A percentile compares a stretch with the other conserved stretches of the same genome.
phyloP scores from a whole-genome alignment of 2,329 filamentous ascomycete species.

The Alternaria rosae region DNA sequence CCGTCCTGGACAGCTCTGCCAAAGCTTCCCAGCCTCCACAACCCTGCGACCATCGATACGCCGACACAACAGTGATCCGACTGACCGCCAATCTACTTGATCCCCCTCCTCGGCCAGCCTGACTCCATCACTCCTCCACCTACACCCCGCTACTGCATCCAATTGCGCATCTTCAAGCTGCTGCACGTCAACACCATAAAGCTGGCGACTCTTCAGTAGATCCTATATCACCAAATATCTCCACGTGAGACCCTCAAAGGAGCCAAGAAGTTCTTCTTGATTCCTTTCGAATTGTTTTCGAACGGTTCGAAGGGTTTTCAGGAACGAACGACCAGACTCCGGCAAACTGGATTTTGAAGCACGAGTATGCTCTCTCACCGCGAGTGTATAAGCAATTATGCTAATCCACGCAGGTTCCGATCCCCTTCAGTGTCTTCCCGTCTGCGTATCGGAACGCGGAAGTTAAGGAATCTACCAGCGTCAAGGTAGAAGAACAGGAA shows the following conservation, averaged over 20 bases:
- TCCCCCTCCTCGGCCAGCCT: constrained; percentile 40
- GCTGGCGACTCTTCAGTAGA: constrained; percentile 40
- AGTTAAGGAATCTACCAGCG: constrained; percentile 67
- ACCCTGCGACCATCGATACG: constrained; percentile 28
- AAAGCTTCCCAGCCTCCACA: constrained; percentile 27
- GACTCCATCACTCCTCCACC: constrained; percentile 46
- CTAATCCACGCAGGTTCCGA: constrained; percentile 60
- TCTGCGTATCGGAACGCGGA: constrained; percentile 83
- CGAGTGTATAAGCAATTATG: constrained; percentile 4
- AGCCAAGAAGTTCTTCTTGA: constrained; percentile 65
- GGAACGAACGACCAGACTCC: constrained; percentile 78
- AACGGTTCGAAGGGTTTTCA: constrained; percentile 68
- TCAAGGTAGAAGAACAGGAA: constrained; percentile 91
- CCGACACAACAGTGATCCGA: constrained; percentile 37
- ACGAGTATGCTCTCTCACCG: constrained; percentile 68
- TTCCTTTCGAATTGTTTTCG: constrained; percentile 67
- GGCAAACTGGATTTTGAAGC: constrained; percentile 99
- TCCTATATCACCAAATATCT: constrained; percentile 27
- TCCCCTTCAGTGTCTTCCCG: constrained; percentile 99
- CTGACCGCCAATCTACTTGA: constrained; percentile 47
- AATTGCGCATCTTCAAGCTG: constrained; percentile 46
- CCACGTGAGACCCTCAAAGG: constrained; percentile 45
- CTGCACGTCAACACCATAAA: constrained; percentile 38
- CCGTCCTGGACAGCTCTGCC: constrained; percentile 33
- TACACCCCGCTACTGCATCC: constrained; percentile 49